Base-by-base conservation (phyloP, 176 grass and related monocot genomes). In the Carex cristatella region DNA sequence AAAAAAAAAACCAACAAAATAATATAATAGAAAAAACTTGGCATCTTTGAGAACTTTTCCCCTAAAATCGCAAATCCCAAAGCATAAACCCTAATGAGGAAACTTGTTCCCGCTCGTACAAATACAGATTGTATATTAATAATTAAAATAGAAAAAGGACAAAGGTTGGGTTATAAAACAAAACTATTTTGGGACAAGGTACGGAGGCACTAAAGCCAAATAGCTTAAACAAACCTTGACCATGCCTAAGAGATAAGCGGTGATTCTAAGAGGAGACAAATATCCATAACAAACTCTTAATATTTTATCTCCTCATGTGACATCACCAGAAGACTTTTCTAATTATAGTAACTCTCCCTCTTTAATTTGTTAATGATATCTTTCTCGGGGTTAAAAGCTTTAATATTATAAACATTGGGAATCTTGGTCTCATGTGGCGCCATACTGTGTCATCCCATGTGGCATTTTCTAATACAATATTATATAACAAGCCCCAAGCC, bases 181-280 rank as follows among this genome's bases (percentile, higher is more conserved):
- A 75, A 75, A 75, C 48, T 23, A 8, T 23, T 49, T 72, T 73
- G n/a, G 42, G 1, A 51, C 69, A 85, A 42, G 71, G 83, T 77
- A 85, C 57, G 56, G 70, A 85, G 49, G 48, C 18, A 85, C 54
- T 60, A 78, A 59, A 77, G 32, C 83, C 67, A 85, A 85, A 85
- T 48, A 54, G 33, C 84, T 65, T 78, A 85, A 78, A 85, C 69
- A 85, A 85, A 78, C 69, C 84, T 78, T 79, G 56, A 77, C 57
- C 32, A 44, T 15, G 56, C 69, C 37, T 49, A 8, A 49, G 5
- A 1, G 1, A 9, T 53, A 23, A 53, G 40, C 70, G 44, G 44
- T 44, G 18, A 77, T 6, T 55, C 19, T 51, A 31, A 15, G 61
- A 40, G 67, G 63, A 49, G 81, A 83, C 81, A 83, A 83, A 83